Evolutionary conservation across 1,284 basidiomycete genomes (phyloP).

Genomic region (Heterobasidion irregulare): DNA sequence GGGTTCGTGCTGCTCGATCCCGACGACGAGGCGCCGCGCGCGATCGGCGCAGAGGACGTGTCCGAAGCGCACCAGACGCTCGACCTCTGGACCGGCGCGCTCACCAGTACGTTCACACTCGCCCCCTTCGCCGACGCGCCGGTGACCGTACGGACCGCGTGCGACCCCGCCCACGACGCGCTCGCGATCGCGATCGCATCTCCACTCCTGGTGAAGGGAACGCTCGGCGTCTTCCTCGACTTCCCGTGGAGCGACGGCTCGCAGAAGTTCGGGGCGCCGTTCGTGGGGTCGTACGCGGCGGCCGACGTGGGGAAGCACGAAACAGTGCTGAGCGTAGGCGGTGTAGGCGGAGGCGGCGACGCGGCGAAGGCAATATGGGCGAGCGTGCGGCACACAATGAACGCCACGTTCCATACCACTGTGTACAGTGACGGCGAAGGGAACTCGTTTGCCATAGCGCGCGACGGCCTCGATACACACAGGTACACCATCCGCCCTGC

Average conservation of each 20-base stretch:
- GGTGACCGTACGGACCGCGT: constrained; percentile 33
- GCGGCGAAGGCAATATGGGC: constrained; percentile 21
- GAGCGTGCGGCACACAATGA: constrained; percentile 33
- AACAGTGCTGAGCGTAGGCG: constrained; percentile 35
- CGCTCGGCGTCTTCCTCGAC: constrained; percentile 45
- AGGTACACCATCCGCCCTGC: constrained; percentile 32
- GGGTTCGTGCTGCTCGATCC: constrained; percentile 35
- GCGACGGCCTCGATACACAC: constrained; percentile 32
- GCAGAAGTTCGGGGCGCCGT: constrained; percentile 47
- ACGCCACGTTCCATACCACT: constrained; percentile 35
- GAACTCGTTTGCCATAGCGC: constrained; percentile 29
- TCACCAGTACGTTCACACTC: constrained; percentile 37
- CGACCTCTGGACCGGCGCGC: constrained; percentile 47
- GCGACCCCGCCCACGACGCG: constrained; percentile 29
- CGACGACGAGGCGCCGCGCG: constrained; percentile 21
- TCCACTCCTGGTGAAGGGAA: constrained; percentile 27
- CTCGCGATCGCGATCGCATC: constrained; percentile 35
- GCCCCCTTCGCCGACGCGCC: constrained; percentile 15
- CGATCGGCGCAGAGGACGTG: constrained; percentile 28
- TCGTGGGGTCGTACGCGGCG: constrained; percentile 43
- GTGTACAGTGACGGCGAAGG: constrained; percentile 24
- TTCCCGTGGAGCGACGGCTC: constrained; percentile 55
- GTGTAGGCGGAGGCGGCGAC: constrained; percentile 17
- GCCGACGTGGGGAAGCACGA: constrained; percentile 14
- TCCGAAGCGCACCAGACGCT: constrained; percentile 29